These are phyloP conservation scores for Ceriops zippeliana DNA, from an alignment of 345 rosid genomes.

Conservation along the genomic window DNA sequence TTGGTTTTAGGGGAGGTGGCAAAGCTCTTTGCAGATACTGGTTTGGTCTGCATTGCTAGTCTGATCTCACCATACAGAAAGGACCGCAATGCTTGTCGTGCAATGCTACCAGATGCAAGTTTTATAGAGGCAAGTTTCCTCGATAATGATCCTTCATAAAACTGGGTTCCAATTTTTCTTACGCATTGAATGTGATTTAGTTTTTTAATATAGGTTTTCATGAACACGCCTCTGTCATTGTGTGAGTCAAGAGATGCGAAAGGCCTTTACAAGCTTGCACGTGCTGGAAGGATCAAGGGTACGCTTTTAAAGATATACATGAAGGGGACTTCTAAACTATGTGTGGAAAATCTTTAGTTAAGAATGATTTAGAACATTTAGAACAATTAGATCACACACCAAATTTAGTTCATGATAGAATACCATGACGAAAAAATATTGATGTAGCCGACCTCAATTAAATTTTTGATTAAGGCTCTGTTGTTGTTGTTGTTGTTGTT, in stretches of 20 bases:
- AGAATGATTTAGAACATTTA: too few relatives aligned
- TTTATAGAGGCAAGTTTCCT: slow-evolving; percentile 69
- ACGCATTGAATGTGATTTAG: slow-evolving; percentile 2
- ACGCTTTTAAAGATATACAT: background rate
- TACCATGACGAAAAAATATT: too few relatives aligned
- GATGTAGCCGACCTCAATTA: too few relatives aligned
- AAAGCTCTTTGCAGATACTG: slow-evolving; percentile 88
- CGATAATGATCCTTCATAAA: background rate
- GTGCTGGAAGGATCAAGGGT: slow-evolving; percentile 92
- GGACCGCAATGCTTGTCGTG: slow-evolving; percentile 84
- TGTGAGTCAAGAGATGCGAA: slow-evolving; percentile 89
- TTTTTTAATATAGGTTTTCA: slow-evolving; percentile 54
- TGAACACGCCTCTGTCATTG: slow-evolving; percentile 77
- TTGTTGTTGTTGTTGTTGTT: too few relatives aligned
- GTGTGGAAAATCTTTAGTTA: too few relatives aligned
- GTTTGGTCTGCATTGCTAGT: slow-evolving; percentile 85
- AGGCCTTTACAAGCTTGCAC: slow-evolving; percentile 91
- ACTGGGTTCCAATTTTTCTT: slow-evolving; percentile 2
- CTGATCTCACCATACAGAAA: slow-evolving; percentile 87
- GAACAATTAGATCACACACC: too few relatives aligned
- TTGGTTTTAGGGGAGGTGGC: slow-evolving; percentile 72
- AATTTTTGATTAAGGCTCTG: too few relatives aligned
- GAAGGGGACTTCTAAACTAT: too few relatives aligned
- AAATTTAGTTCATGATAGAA: too few relatives aligned
- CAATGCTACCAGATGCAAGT: slow-evolving; percentile 54